Evolutionary conservation across 1,284 basidiomycete genomes (phyloP).

Genomic region (Thecaphora frezii): DNA sequence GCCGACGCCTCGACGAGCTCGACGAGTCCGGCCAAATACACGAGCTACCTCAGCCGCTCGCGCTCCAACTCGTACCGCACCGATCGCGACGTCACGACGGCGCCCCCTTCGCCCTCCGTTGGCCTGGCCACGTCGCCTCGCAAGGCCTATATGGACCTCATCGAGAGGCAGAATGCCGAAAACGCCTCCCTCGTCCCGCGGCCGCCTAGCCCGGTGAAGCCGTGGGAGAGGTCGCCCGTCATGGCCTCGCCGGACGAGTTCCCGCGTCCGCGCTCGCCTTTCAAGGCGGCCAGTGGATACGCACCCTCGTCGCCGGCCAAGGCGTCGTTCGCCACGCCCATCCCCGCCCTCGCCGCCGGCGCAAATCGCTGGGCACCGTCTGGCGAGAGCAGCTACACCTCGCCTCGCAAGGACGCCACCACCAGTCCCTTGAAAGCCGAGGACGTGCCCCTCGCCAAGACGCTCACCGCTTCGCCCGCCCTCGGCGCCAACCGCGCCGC

Average conservation of each 20-base stretch:
- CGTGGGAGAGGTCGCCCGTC: too few species aligned
- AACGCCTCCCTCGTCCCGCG: neutral
- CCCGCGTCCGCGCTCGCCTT: too few species aligned
- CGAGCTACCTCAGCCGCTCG: conserved; percentile 19
- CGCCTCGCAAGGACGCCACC: conserved; percentile 30
- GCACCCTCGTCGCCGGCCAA: conserved; percentile 21
- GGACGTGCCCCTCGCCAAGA: conserved; percentile 11
- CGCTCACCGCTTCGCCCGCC: neutral
- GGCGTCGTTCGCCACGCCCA: conserved; percentile 14
- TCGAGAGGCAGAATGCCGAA: conserved; percentile 22
- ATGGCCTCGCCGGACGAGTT: too few species aligned
- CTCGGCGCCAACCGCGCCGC: too few species aligned
- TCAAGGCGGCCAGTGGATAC: conserved; percentile 1
- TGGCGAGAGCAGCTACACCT: neutral
- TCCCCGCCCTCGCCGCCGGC: conserved; percentile 15
- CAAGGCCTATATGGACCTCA: conserved; percentile 31
- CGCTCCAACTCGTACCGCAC: conserved; percentile 5
- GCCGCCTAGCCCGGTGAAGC: too few species aligned
- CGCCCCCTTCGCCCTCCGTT: conserved; percentile 10
- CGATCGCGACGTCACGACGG: conserved; percentile 3
- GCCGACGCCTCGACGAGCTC: conserved; percentile 12
- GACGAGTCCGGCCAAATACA: conserved; percentile 30
- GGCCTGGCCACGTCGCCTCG: conserved; percentile 22
- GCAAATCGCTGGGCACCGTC: too few species aligned
- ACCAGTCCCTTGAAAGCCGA: conserved; percentile 40